A percentile compares a stretch with the other conserved stretches of the same genome.
Conservation (phyloP, 1,284 basidiomycete species). For the Volvariella surrecta region DNA sequence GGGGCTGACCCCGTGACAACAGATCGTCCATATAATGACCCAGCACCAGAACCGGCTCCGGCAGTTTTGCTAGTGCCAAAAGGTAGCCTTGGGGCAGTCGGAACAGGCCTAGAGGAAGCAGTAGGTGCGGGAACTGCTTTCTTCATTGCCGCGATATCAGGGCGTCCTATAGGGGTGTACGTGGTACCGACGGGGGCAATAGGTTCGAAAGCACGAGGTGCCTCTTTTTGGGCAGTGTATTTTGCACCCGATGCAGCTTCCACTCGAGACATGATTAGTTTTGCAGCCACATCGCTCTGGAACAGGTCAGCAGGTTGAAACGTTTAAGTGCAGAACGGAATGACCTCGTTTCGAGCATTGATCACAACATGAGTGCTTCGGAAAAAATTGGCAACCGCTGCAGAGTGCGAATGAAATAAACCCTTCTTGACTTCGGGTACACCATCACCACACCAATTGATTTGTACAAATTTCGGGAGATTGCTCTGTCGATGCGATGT, state of each 20-base stretch:
- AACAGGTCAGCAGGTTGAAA: conserved; percentile 1
- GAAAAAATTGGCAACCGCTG: conserved; percentile 76
- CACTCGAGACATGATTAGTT: conserved; percentile 79
- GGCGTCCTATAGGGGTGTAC: conserved; percentile 64
- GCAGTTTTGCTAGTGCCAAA: conserved; percentile 23
- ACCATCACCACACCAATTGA: conserved; percentile 94
- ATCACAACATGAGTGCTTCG: conserved; percentile 86
- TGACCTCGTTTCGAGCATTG: conserved; percentile 84
- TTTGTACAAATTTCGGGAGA: conserved; percentile 88
- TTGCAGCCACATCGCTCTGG: conserved; percentile 75
- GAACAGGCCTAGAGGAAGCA: conserved; percentile 20
- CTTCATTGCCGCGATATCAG: conserved; percentile 57
- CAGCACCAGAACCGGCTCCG: conserved; percentile 22
- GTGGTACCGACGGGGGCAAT: conserved; percentile 67
- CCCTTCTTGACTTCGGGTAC: conserved; percentile 92
- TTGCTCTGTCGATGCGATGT: conserved; percentile 45
- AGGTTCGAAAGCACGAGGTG: conserved; percentile 53
- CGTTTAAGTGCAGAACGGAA: conserved; percentile 11
- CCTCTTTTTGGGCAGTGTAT: conserved; percentile 74
- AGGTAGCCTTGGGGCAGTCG: conserved; percentile 29
- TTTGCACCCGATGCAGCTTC: conserved; percentile 90
- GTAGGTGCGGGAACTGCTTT: conserved; percentile 35
- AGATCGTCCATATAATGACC: conserved; percentile 31
- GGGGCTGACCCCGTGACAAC: conserved; percentile 31
- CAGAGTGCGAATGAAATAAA: conserved; percentile 84